phyloP scores from a whole-genome alignment of 345 rosid genomes.

The Gossypium herbaceum region DNA sequence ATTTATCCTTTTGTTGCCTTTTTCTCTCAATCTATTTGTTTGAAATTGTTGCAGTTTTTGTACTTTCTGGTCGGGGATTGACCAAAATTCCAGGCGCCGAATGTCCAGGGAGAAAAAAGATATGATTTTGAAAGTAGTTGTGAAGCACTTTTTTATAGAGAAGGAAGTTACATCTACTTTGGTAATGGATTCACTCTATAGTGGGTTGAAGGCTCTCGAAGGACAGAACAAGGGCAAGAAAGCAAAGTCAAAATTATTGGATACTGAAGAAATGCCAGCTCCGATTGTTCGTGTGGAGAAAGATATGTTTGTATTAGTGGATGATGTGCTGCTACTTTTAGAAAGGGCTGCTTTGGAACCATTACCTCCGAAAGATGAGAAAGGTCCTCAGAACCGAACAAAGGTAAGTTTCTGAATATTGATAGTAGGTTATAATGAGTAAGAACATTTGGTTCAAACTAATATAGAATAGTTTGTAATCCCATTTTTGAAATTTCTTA shows the following conservation, averaged over 20 bases:
- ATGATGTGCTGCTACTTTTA: constrained; percentile 65
- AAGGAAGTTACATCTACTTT: constrained; percentile 93
- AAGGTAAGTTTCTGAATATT: constrained; percentile 44
- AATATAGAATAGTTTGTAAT: neutral
- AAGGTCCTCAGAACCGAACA: constrained; percentile 70
- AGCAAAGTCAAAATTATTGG: constrained; percentile 46
- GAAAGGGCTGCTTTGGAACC: constrained; percentile 84
- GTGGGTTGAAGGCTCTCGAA: constrained; percentile 93
- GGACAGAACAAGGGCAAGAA: constrained; percentile 63
- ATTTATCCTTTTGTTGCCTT: neutral
- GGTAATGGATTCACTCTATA: constrained; percentile 97
- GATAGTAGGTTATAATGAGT: neutral
- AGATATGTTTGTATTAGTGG: constrained; percentile 76
- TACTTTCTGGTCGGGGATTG: constrained; percentile 81
- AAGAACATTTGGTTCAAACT: neutral
- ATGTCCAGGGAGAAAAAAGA: constrained; percentile 88
- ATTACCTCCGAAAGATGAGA: constrained; percentile 80
- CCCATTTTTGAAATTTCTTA: neutral
- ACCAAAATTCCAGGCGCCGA: constrained; percentile 54
- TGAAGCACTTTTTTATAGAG: constrained; percentile 81
- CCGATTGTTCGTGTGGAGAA: constrained; percentile 71
- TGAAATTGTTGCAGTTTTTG: constrained; percentile 55
- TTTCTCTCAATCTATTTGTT: constrained; percentile 8
- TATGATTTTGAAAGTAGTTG: constrained; percentile 73
- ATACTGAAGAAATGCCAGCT: constrained; percentile 62